Conservation (phyloP, 352 stramenopile species). For the Pythium scleroteichum region DNA sequence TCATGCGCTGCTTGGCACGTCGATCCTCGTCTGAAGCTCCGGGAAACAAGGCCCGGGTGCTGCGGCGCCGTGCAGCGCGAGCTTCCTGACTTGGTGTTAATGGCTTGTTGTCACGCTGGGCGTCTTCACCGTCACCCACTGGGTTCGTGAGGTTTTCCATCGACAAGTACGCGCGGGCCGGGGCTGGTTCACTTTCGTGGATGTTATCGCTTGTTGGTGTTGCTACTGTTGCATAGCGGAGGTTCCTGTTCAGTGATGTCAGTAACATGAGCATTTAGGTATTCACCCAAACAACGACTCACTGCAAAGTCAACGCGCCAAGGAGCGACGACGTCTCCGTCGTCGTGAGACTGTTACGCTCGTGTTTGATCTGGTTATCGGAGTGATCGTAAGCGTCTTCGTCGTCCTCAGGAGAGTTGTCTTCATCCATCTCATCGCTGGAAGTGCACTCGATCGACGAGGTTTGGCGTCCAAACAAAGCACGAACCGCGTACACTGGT, state of each 20-base stretch:
- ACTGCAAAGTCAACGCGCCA: conserved; percentile 28
- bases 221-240: conserved; percentile 11
- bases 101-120: conserved; percentile 15
- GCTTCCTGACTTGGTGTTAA: conserved; percentile 15
- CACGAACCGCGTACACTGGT: conserved; percentile 1
- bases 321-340: conserved; percentile 25
- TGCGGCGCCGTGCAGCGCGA: conserved; percentile 27
- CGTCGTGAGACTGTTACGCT: conserved; percentile 2
- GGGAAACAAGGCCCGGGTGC: conserved; percentile 49
- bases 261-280: no score
- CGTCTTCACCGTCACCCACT: conserved; percentile 6
- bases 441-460: conserved; percentile 18
- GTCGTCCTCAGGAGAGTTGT: conserved; percentile 15
- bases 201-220: background rate
- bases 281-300: background rate
- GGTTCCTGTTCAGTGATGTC: conserved; percentile 9
- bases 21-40: conserved; percentile 50
- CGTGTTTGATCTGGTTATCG: conserved; percentile 11
- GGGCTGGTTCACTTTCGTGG: background rate
- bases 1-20: conserved; percentile 66
- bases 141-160: conserved; percentile 24
- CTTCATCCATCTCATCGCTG: conserved; percentile 26
- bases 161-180: conserved; percentile 17
- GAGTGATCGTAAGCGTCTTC: background rate
- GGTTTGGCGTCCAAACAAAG: conserved; percentile 13